Percentiles rank a stretch among this genome's conserved stretches.
Conservation (phyloP, 352 stramenopile species). For the Phytophthora citricola region DNA sequence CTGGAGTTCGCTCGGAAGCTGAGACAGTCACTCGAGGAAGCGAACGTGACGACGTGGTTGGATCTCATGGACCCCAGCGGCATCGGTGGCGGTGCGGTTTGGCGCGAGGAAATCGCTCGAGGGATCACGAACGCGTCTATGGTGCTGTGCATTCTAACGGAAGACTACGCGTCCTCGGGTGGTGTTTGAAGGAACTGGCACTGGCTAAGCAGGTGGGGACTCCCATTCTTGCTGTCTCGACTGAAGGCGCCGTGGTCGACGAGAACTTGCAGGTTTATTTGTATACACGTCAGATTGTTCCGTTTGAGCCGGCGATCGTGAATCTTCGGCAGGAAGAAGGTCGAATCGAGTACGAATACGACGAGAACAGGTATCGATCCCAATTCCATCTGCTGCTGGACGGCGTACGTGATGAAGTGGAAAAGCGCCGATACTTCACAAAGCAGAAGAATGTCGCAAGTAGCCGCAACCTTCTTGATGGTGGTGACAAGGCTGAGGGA, state of each 20-base stretch:
- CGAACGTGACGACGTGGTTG: slow-evolving; percentile 78
- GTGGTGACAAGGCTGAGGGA: not conserved
- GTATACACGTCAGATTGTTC: slow-evolving; percentile 76
- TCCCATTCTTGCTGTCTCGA: slow-evolving; percentile 71
- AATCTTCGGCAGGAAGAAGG: slow-evolving; percentile 25
- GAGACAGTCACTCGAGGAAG: slow-evolving; percentile 58
- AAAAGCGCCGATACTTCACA: slow-evolving; percentile 36
- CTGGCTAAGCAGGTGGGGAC: slow-evolving; percentile 77
- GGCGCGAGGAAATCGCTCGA: slow-evolving; percentile 73
- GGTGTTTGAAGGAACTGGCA: slow-evolving; percentile 77
- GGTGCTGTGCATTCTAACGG: slow-evolving; percentile 71
- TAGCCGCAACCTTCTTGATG: not conserved
- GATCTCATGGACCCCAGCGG: slow-evolving; percentile 81
- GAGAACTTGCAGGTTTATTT: slow-evolving; percentile 78
- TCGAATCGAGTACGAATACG: slow-evolving; percentile 30
- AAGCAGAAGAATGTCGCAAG: slow-evolving; percentile 54
- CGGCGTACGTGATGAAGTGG: slow-evolving; percentile 58
- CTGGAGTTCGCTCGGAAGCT: slow-evolving; percentile 76
- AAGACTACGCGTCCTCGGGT: slow-evolving; percentile 72
- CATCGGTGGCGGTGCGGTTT: slow-evolving; percentile 73
- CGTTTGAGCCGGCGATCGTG: slow-evolving; percentile 68
- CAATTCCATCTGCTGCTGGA: slow-evolving; percentile 51
- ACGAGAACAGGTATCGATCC: slow-evolving; percentile 23
- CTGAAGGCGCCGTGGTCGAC: slow-evolving; percentile 59
- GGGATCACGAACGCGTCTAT: slow-evolving; percentile 73